These are phyloP conservation scores for Aspergillus taichungensis DNA, from an alignment of 495 filamentous ascomycete species.

Conservation along the genomic window DNA sequence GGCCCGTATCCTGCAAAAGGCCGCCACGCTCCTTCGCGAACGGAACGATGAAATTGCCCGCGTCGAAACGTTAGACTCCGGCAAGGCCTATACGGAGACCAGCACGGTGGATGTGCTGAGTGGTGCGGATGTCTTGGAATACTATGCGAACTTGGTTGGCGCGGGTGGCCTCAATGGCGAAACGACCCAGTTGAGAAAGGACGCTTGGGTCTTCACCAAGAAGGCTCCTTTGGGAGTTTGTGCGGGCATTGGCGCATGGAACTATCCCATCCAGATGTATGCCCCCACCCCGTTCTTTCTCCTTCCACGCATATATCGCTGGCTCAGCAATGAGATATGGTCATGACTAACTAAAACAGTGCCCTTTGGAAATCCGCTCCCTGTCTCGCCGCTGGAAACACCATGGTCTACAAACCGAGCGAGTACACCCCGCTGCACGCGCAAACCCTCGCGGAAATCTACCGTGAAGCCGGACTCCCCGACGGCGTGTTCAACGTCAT, in stretches of 20 bases:
- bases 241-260: constrained; percentile 75
- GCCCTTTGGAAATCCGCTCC: constrained; percentile 81
- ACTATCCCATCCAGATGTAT: constrained; percentile 77
- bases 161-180: constrained; percentile 63
- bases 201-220: constrained; percentile 66
- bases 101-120: constrained; percentile 66
- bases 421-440: constrained; percentile 72
- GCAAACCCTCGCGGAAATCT: constrained; percentile 59
- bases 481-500: constrained; percentile 76
- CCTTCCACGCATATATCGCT: background rate
- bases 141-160: constrained; percentile 63
- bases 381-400: constrained; percentile 74
- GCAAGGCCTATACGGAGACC: constrained; percentile 67
- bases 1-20: constrained; percentile 61
- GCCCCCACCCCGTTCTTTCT: constrained; percentile 2
- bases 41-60: constrained; percentile 62
- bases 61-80: constrained; percentile 63
- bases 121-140: constrained; percentile 69
- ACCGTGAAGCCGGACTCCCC: constrained; percentile 63
- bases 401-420: constrained; percentile 80
- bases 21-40: constrained; percentile 54
- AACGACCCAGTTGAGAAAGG: constrained; percentile 55
- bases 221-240: constrained; percentile 70
- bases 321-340: background rate
- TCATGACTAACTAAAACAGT: constrained; percentile 18